Conservation (phyloP, 2,329 filamentous ascomycete genomes). For the Colletotrichum musicola region DNA sequence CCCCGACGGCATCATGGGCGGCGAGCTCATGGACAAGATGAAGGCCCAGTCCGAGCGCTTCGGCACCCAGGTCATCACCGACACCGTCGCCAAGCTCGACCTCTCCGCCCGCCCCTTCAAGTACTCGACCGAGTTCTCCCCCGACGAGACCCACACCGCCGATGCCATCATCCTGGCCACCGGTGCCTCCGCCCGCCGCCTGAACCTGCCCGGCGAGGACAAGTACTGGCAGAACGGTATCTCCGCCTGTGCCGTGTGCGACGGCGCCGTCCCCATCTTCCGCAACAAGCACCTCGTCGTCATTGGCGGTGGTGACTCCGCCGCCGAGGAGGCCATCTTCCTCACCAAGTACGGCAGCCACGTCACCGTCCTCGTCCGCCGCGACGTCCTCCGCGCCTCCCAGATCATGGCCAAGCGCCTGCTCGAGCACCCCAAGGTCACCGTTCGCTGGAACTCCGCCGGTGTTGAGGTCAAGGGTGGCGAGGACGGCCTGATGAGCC, state of each 20-base stretch:
- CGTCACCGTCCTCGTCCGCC: conserved; percentile 92
- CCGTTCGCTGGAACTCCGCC: conserved; percentile 86
- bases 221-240: conserved; percentile 98
- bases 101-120: conserved; percentile 88
- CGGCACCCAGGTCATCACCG: conserved; percentile 91
- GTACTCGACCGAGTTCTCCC: conserved; percentile 91
- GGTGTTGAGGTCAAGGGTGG: conserved; percentile 89
- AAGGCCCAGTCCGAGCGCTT: conserved; percentile 90
- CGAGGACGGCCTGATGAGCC: conserved; percentile 87
- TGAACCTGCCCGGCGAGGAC: conserved; percentile 88
- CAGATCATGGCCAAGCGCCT: conserved; percentile 93
- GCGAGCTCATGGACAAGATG: conserved; percentile 96
- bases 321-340: conserved; percentile 97
- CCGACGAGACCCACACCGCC: conserved; percentile 86
- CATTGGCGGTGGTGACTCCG: conserved; percentile 96
- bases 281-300: conserved; percentile 95
- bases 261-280: conserved; percentile 97
- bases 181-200: conserved; percentile 88
- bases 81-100: conserved; percentile 92
- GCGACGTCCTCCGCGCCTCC: conserved; percentile 86
- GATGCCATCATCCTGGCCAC: conserved; percentile 95
- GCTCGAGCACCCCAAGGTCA: conserved; percentile 87
- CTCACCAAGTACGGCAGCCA: conserved; percentile 97
- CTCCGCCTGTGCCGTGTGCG: conserved; percentile 96
- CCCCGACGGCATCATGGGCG: conserved; percentile 87